phyloP scores from a whole-genome alignment of 768 basidiomycete genomes.

The Kwoniella dejecticola region DNA sequence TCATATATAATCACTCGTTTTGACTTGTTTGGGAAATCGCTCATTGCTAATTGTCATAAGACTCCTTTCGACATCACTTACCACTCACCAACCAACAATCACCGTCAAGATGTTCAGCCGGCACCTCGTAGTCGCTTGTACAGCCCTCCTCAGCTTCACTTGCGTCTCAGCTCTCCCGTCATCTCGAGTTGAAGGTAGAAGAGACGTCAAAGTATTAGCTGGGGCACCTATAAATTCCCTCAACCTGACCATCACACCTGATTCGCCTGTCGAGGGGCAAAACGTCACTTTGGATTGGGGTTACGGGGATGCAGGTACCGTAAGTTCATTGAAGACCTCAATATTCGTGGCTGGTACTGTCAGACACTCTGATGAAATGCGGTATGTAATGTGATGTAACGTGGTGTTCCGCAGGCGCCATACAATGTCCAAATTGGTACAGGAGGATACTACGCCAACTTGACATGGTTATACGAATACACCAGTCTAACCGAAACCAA shows the following conservation, averaged over 20 bases:
- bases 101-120: neutral
- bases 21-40: too few species aligned
- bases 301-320: conserved; percentile 11
- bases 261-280: neutral
- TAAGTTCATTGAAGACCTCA: neutral
- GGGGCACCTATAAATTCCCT: conserved; percentile 18
- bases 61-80: too few species aligned
- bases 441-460: conserved; percentile 19
- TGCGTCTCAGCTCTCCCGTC: neutral
- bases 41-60: too few species aligned
- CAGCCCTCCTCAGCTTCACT: neutral
- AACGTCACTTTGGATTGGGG: conserved; percentile 17
- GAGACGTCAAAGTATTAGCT: conserved; percentile 14
- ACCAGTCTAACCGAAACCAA: conserved; percentile 10
- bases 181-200: neutral
- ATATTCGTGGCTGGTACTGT: neutral
- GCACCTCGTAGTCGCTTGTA: neutral
- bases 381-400: neutral
- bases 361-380: neutral
- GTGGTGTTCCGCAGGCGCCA: conserved; percentile 12
- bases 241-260: conserved; percentile 1
- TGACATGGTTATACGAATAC: conserved; percentile 21
- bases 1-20: too few species aligned
- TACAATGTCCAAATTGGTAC: conserved; percentile 17
- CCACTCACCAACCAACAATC: too few species aligned